These are phyloP conservation scores for Epichloe typhina DNA, from an alignment of 2,329 filamentous ascomycete genomes.

Conservation along the genomic window DNA sequence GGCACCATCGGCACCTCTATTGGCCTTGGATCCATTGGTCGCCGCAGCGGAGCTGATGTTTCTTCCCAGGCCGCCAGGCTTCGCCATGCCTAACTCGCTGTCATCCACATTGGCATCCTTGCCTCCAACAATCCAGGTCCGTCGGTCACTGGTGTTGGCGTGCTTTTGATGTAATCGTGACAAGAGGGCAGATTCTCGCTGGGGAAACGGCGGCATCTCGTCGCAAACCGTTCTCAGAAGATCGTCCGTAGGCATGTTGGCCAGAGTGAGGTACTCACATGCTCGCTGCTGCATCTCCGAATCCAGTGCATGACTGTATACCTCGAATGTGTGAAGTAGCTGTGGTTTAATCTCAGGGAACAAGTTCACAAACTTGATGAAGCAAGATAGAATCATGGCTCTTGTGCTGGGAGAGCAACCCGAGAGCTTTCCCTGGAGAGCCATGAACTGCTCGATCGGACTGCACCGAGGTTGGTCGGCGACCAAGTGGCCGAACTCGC, in stretches of 20 bases:
- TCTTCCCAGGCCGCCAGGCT: slow-evolving; percentile 72
- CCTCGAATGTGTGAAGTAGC: slow-evolving; percentile 74
- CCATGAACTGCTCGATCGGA: slow-evolving; percentile 93
- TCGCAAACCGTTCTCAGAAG: slow-evolving; percentile 88
- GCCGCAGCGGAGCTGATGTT: slow-evolving; percentile 56
- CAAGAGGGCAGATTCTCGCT: slow-evolving; percentile 80
- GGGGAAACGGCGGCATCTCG: slow-evolving; percentile 97
- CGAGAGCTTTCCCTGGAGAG: slow-evolving; percentile 78
- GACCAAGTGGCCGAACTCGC: slow-evolving; percentile 93
- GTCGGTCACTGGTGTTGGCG: slow-evolving; percentile 81
- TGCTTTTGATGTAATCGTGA: slow-evolving; percentile 92
- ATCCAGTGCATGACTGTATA: slow-evolving; percentile 90
- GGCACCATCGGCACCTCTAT: slow-evolving; percentile 30
- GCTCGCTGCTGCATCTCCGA: slow-evolving; percentile 92
- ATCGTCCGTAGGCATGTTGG: slow-evolving; percentile 77
- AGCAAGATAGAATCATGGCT: slow-evolving; percentile 88
- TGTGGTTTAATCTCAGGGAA: slow-evolving; percentile 98
- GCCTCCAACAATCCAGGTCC: slow-evolving; percentile 95
- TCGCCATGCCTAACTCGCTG: slow-evolving; percentile 66
- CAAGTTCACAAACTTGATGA: slow-evolving; percentile 94
- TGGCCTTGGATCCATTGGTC: slow-evolving; percentile 32
- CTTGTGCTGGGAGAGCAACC: slow-evolving; percentile 80
- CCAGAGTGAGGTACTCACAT: slow-evolving; percentile 84
- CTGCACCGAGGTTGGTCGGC: slow-evolving; percentile 86
- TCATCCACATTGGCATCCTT: slow-evolving; percentile 83